A percentile compares a stretch with the other conserved stretches of the same genome.
phyloP scores from a whole-genome alignment of 2,329 filamentous ascomycete genomes.

The Aspergillus ochraceoroseus region DNA sequence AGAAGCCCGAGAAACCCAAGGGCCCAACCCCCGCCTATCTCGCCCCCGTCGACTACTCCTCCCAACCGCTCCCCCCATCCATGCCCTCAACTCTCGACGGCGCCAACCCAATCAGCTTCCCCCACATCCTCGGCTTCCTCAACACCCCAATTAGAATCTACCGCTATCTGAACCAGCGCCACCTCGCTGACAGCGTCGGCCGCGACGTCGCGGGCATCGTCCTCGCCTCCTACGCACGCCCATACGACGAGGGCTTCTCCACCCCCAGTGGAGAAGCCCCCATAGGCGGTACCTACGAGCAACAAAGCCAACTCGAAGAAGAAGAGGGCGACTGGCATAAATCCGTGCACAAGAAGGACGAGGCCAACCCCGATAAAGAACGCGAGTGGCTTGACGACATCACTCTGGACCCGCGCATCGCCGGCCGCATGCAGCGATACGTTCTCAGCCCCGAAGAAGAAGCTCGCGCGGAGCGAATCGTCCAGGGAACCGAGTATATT shows the following conservation, averaged over 20 bases:
- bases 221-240: constrained; percentile 49
- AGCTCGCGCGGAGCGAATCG: constrained; percentile 58
- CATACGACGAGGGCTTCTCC: constrained; percentile 35
- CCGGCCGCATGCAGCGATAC: constrained; percentile 74
- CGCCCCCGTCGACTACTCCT: constrained; percentile 63
- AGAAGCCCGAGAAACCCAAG: constrained; percentile 50
- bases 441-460: constrained; percentile 66
- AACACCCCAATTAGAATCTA: constrained; percentile 82
- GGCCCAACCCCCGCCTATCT: constrained; percentile 68
- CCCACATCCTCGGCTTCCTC: constrained; percentile 86
- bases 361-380: constrained; percentile 54
- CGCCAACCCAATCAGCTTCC: constrained; percentile 67
- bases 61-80: constrained; percentile 58
- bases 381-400: constrained; percentile 71
- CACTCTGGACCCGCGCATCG: constrained; percentile 70
- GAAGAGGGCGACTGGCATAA: constrained; percentile 85
- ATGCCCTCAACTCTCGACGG: constrained; percentile 70
- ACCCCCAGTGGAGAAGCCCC: constrained; percentile 21
- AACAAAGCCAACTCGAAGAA: constrained; percentile 58
- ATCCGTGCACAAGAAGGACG: constrained; percentile 57
- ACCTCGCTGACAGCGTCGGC: constrained; percentile 81
- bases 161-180: constrained; percentile 76
- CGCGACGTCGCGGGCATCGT: constrained; percentile 82
- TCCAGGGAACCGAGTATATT: constrained; percentile 62
- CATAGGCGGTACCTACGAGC: constrained; percentile 50